These are phyloP conservation scores for Ulota crispa DNA, from an alignment of 225 moss, liverwort and hornwort genomes.

Conservation along the genomic window DNA sequence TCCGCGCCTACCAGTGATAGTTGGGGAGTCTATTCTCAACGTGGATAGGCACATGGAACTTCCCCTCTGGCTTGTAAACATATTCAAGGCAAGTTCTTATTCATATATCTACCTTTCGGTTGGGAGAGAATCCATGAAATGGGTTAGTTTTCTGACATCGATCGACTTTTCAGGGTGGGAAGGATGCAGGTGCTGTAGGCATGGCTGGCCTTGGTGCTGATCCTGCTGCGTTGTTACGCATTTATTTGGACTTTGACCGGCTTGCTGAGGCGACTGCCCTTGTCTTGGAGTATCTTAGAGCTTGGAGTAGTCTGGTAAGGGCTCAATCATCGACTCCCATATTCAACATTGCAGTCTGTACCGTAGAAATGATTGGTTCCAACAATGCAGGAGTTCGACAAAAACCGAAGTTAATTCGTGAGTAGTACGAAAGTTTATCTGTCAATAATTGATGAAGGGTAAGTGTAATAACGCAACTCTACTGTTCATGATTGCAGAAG, in stretches of 20 bases:
- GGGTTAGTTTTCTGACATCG: conserved; percentile 14
- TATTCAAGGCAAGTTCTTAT: conserved; percentile 64
- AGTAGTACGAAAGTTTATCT: neutral
- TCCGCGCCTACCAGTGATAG: conserved; percentile 74
- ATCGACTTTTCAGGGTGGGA: conserved; percentile 56
- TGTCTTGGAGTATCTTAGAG: conserved; percentile 79
- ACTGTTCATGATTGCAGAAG: conserved; percentile 48
- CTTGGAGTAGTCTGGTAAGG: conserved; percentile 63
- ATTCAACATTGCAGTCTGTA: neutral
- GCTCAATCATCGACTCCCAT: neutral
- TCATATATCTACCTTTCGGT: neutral
- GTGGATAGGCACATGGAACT: conserved; percentile 96
- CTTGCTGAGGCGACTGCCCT: conserved; percentile 89
- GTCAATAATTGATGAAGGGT: neutral
- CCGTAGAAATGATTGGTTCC: neutral
- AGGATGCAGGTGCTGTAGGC: conserved; percentile 67
- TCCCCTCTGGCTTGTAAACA: conserved; percentile 91
- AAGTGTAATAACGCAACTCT: neutral
- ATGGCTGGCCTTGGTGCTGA: conserved; percentile 73
- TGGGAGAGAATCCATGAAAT: conserved; percentile 13
- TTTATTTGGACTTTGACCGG: conserved; percentile 82
- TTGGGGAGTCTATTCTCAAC: conserved; percentile 87
- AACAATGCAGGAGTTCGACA: neutral
- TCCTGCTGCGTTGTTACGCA: conserved; percentile 84
- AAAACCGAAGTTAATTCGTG: neutral